Conservation (phyloP, 768 basidiomycete genomes). For the Agrocybe praecox region DNA sequence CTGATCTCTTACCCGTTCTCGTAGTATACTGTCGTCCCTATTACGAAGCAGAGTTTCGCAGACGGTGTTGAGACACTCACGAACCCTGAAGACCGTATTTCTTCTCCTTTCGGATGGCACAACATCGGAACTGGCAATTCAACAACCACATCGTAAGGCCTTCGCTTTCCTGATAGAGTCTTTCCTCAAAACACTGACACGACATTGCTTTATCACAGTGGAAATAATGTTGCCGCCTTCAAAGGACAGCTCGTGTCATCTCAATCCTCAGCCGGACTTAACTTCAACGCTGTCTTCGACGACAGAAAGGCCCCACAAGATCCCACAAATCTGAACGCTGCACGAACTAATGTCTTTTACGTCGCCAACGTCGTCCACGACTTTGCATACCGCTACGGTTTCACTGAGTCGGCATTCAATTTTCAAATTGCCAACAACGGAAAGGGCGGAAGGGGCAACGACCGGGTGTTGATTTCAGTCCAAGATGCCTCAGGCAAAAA, state of each 20-base stretch:
- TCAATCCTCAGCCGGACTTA: slow-evolving; percentile 21
- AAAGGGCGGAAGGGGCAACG: slow-evolving; percentile 51
- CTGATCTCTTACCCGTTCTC: background rate
- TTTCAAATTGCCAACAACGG: slow-evolving; percentile 62
- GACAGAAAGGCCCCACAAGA: slow-evolving; percentile 34
- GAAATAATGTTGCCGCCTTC: slow-evolving; percentile 37
- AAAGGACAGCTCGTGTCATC: slow-evolving; percentile 18
- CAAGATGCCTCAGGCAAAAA: slow-evolving; percentile 50
- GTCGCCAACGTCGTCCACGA: slow-evolving; percentile 59
- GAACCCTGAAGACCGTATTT: slow-evolving; percentile 49
- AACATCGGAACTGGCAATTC: slow-evolving; percentile 11
- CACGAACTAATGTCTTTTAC: slow-evolving; percentile 55
- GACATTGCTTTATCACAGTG: slow-evolving; percentile 16
- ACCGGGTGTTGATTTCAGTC: slow-evolving; percentile 54
- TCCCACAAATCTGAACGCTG: slow-evolving; percentile 47
- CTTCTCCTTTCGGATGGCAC: slow-evolving; percentile 59
- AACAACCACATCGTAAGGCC: slow-evolving; percentile 10
- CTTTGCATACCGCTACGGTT: slow-evolving; percentile 39
- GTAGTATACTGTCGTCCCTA: slow-evolving; percentile 48
- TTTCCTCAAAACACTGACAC: background rate
- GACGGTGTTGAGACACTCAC: slow-evolving; percentile 49
- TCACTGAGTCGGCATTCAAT: slow-evolving; percentile 50
- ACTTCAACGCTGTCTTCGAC: slow-evolving; percentile 38
- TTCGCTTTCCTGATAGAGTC: background rate
- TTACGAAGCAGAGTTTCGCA: slow-evolving; percentile 47